Evolutionary conservation across 2,329 filamentous ascomycete genomes (phyloP), one percentile per base, ranked within the genome.

Genomic region (Hypocreales sp.): DNA sequence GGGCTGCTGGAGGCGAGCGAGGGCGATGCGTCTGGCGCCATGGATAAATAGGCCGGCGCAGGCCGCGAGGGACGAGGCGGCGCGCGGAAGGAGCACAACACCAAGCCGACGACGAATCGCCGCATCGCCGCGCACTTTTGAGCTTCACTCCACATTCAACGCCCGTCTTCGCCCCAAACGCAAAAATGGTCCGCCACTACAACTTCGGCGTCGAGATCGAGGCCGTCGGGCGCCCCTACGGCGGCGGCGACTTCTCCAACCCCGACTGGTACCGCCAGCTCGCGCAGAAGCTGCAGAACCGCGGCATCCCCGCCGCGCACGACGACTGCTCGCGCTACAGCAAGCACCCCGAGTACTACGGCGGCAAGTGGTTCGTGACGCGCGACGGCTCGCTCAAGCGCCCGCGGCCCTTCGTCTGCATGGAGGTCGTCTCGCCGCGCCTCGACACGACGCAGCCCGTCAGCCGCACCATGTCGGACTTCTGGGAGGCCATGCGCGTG

Each of bases 401-500:
- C n/a, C 46, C 46, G 28, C 40, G 41, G 18, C 51, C 51, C 8
- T 44, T 43, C 27, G 52, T 56, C 15, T 53, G 50, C 38, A 55
- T 56, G 50, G 52, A 56, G 31, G 52, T 54, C 25, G 52, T 56
- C 18, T 56, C 52, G 24, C 52, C 52, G 25, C 46, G 42, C 22
- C 45, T 56, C 17, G 43, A 53, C 38, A 53, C 50, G 11, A 50
- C 40, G 18, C 43, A 43, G 28, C 40, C 38, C 28, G 33, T 53
- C 29, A 41, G 39, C 26, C 36, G 31, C 28, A 50, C 46, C 37
- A 42, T 56, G 31, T 42, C 46, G 32, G 48, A 53, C 34, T 56
- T 56, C 40, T 56, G 52, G 52, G 47, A 54, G 38, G 51, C 51
- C 33, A 53, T 55, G 51, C 44, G 44, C 27, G 51, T 53, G n/a